Conservation (phyloP, 2,329 filamentous ascomycete genomes). For the Amauroascus niger region DNA sequence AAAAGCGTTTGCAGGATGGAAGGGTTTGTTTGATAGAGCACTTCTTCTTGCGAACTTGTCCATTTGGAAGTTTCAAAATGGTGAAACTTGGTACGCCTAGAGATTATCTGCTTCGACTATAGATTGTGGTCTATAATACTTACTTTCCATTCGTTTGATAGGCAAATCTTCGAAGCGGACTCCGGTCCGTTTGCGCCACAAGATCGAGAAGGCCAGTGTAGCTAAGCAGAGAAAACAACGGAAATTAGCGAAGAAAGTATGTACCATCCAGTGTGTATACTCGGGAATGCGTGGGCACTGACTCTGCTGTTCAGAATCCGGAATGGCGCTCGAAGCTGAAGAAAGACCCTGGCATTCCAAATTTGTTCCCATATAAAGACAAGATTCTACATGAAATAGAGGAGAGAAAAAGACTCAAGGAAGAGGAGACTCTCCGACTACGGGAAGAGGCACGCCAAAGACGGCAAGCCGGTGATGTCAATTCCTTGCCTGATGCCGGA, state of each 20-base stretch:
- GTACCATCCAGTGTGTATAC: not conserved
- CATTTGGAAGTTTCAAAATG: conserved; percentile 25
- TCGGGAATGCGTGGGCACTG: not conserved
- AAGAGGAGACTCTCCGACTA: conserved; percentile 62
- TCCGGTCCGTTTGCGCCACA: conserved; percentile 80
- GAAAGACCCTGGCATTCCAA: conserved; percentile 96
- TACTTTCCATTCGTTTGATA: conserved; percentile 30
- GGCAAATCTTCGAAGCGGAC: conserved; percentile 92
- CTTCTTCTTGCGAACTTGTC: not conserved
- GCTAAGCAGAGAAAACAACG: conserved; percentile 84
- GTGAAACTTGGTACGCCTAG: conserved; percentile 32
- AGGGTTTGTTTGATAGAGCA: conserved; percentile 4
- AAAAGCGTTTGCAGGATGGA: not conserved
- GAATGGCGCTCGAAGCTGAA: conserved; percentile 92
- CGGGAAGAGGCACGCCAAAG: conserved; percentile 53
- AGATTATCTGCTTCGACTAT: not conserved
- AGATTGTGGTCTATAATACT: not conserved
- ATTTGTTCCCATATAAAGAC: conserved; percentile 96
- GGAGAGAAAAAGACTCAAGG: conserved; percentile 69
- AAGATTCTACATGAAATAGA: conserved; percentile 91
- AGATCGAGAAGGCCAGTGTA: conserved; percentile 85
- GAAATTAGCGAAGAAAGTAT: conserved; percentile 75
- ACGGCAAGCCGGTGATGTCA: conserved; percentile 34
- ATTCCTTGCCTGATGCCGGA: conserved; percentile 23
- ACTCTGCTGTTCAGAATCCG: conserved; percentile 53